Percentiles rank a stretch among this genome's conserved stretches.
Evolutionary conservation across 805 yeast species (phyloP).

Genomic region (Kurtzmaniella fragi): DNA sequence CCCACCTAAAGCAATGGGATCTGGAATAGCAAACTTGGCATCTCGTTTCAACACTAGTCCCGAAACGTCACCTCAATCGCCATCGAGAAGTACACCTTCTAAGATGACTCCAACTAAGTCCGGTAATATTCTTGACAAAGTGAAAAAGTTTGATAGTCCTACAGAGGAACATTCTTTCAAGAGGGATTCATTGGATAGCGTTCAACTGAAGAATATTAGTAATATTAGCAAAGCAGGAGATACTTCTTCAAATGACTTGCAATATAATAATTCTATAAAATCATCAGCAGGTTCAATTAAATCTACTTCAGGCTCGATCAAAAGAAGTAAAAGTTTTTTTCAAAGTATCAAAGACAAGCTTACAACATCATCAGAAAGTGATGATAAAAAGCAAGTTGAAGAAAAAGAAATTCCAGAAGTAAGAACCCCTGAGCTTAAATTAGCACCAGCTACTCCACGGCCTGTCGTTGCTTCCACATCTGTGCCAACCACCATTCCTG

Average conservation of each 20-base stretch:
- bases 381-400: conserved; percentile 4
- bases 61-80: conserved; percentile 11
- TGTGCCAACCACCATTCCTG: no score
- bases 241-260: no score
- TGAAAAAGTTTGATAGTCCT: conserved; percentile 32
- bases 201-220: no score
- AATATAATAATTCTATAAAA: no score
- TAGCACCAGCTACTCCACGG: background rate
- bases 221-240: no score
- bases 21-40: conserved; percentile 21
- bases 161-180: conserved; percentile 6
- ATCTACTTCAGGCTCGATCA: background rate
- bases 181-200: background rate
- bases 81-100: conserved; percentile 8
- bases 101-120: conserved; percentile 16
- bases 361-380: background rate
- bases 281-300: background rate
- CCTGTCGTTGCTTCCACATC: no score
- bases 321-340: background rate
- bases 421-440: background rate
- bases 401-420: background rate
- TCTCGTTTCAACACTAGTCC: conserved; percentile 17
- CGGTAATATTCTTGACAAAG: conserved; percentile 27
- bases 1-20: conserved; percentile 9
- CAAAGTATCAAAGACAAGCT: conserved; percentile 1